Evolutionary conservation across 2,329 filamentous ascomycete genomes (phyloP).

Genomic region (Oidium heveae): DNA sequence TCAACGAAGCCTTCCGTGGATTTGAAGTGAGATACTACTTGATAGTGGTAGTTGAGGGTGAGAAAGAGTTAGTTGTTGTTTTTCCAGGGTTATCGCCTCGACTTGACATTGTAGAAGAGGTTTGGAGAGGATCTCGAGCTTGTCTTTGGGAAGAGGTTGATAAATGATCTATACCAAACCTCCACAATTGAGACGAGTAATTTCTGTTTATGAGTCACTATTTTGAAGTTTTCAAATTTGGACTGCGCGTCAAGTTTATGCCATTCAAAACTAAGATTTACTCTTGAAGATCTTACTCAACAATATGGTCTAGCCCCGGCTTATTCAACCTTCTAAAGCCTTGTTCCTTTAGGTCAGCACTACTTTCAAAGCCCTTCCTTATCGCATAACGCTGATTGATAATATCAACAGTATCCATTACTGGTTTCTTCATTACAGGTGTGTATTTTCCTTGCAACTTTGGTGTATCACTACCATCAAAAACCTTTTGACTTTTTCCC

Average conservation of each 20-base stretch:
- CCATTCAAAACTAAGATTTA: neutral
- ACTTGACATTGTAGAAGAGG: constrained; percentile 52
- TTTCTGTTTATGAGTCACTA: too few relatives aligned
- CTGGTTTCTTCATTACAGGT: constrained; percentile 25
- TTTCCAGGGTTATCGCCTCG: constrained; percentile 63
- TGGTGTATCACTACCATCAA: constrained; percentile 28
- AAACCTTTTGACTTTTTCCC: constrained; percentile 17
- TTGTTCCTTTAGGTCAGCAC: constrained; percentile 20
- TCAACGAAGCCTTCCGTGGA: constrained; percentile 83
- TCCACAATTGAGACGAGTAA: too few relatives aligned
- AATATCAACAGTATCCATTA: constrained; percentile 25
- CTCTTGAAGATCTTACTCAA: too few relatives aligned
- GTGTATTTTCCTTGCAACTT: constrained; percentile 27
- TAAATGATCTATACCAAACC: constrained; percentile 4
- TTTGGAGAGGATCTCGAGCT: constrained; percentile 65
- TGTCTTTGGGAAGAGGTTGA: constrained; percentile 50
- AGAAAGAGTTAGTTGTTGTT: constrained; percentile 77
- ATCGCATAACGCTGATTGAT: constrained; percentile 36
- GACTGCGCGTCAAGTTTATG: too few relatives aligned
- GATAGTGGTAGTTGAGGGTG: constrained; percentile 69
- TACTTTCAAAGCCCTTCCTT: constrained; percentile 28
- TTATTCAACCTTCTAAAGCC: constrained; percentile 10
- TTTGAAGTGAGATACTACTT: constrained; percentile 83
- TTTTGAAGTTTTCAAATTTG: too few relatives aligned
- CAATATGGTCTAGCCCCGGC: constrained; percentile 6